Evolutionary conservation across 805 yeast genomes (phyloP).

Genomic region (Wickerhamiella domercqiae): DNA sequence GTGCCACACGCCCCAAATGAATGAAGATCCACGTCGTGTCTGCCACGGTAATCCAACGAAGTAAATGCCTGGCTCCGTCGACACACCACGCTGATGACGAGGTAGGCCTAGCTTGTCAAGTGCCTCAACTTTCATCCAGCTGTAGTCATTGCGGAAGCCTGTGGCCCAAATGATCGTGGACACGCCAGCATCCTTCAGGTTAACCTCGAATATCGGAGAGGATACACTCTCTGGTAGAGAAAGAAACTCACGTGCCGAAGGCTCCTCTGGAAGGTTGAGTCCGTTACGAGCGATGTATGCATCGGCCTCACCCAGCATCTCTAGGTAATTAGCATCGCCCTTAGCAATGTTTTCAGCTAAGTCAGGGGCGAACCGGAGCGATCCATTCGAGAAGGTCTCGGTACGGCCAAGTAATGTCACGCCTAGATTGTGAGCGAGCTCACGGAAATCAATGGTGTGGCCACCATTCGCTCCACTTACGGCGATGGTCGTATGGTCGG

Average conservation of each 20-base stretch:
- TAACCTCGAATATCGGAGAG: slow-evolving; percentile 7
- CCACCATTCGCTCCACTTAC: slow-evolving; percentile 16
- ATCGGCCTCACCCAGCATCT: slow-evolving; percentile 11
- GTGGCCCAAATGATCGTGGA: slow-evolving; percentile 14
- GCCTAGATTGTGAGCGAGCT: slow-evolving; percentile 6
- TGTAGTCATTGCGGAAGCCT: slow-evolving; percentile 11
- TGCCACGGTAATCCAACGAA: slow-evolving; percentile 15
- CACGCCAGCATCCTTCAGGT: slow-evolving; percentile 4
- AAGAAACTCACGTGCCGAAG: slow-evolving; percentile 7
- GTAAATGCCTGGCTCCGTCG: slow-evolving; percentile 12
- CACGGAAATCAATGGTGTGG: slow-evolving; percentile 13
- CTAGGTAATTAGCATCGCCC: slow-evolving; percentile 12
- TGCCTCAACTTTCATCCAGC: slow-evolving; percentile 8
- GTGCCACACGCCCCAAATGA: slow-evolving; percentile 16
- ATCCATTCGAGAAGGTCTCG: slow-evolving; percentile 4
- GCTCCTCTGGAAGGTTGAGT: slow-evolving; percentile 10
- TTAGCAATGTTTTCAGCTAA: slow-evolving; percentile 5
- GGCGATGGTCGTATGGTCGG: slow-evolving; percentile 13
- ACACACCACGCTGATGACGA: slow-evolving; percentile 11
- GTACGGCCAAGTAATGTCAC: slow-evolving; percentile 11
- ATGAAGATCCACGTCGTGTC: slow-evolving; percentile 14
- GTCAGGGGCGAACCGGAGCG: slow-evolving; percentile 7
- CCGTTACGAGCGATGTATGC: slow-evolving; percentile 8
- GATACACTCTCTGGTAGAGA: slow-evolving; percentile 8
- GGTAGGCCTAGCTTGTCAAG: slow-evolving; percentile 5